Evolutionary conservation across 2,329 filamentous ascomycete species (phyloP), one percentile per base, ranked within the genome.

Genomic region (Paracoccidioides brasiliensis): DNA sequence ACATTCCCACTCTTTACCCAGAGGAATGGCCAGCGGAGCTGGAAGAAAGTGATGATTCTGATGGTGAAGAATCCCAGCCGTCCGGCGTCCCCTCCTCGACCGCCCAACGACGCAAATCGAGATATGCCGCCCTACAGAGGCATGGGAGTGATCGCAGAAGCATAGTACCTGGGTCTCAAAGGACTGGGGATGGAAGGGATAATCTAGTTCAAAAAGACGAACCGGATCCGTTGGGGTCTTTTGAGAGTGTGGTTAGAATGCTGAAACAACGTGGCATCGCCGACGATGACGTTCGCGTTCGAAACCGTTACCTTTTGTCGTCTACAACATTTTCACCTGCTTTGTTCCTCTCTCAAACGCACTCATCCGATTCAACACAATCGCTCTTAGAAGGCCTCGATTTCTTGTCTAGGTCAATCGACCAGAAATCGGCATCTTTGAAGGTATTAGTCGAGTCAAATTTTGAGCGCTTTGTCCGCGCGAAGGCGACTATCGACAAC

Each of bases 371-470:
- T 55, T 90, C 91, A 55, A 95, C 90, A 0, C 81, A 89, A 62
- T 82, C 84, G 48, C 77, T 98, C 1, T 77, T 95, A 10, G 78
- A 81, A 51, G 94, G 93, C 3, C 80, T 98, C 22, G 86, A 95
- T 62, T 84, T 86, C 57, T 80, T 98, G 22, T 93, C 90, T 15
- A 81, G 82, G 59, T 96, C 91, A 0, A 98, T 98, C 65, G 93
- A 97, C 65, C 88, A 97, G 72, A 98, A 98, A 71, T 96, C 91
- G 0, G 93, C 91, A 0, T 96, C 90, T 3, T 80, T 98, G 58
- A 98, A 98, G 69, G 87, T 95, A 9, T 79, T 98, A 15, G 93
- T 98, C 30, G 93, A 98, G 70, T 91, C 88, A 60, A 98, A 98
- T 69, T 98, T 98, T 67, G 94, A 98, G 72, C 86, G 91, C 61